Base-by-base conservation (phyloP, 352 stramenopile species). In the Ophiocytium majus region DNA sequence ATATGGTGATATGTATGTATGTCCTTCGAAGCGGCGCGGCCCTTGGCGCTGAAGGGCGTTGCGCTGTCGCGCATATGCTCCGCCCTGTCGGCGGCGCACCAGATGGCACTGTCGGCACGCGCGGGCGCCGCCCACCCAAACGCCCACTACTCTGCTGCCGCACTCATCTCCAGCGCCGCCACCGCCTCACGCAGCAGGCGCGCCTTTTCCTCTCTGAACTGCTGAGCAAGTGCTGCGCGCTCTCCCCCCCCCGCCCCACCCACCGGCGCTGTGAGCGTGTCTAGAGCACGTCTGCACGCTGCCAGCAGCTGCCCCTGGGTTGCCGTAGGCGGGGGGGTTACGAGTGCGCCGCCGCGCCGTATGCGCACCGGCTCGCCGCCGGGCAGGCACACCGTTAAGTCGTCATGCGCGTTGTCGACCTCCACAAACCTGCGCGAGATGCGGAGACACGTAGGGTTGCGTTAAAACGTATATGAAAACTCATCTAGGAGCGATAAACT, bases 341-440 rank as follows among this genome's bases (percentile, higher is more conserved):
- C n/a, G n/a, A n/a, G n/a, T n/a, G n/a, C n/a, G 19, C 57, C 57
- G 19, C 57, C 57, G 23, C 57, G 23, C 10, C 10, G 10, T 19
- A 79, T 19, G 9, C 23, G 31, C 10, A 79, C 71, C 23, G 71
- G 17, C 17, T 9, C 31, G 71, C 31, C 23, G 35, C 9, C 71
- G 17, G 71, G 9, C 23, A 23, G 10, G 17, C 49, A 17, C 10
- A 79, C 9, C 23, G 31, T 10, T 17, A 9, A 79, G 9, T 79
- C 71, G 49, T 79, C 71, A 23, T 79, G 71, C 10, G 10, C 31
- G 31, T 79, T 79, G 71, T 79, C 71, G 35, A 35, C 71, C 71
- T 79, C 71, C 23, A 79, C 23, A 23, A 79, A 79, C 31, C 71
- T 79, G 31, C 31, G 71, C 10, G 31, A 19, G 28, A 71, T 23